A percentile compares a stretch with the other conserved stretches of the same genome.
These are phyloP conservation scores for Aurifilum marmelostoma DNA, from an alignment of 2,329 filamentous ascomycete species.

Conservation along the genomic window DNA sequence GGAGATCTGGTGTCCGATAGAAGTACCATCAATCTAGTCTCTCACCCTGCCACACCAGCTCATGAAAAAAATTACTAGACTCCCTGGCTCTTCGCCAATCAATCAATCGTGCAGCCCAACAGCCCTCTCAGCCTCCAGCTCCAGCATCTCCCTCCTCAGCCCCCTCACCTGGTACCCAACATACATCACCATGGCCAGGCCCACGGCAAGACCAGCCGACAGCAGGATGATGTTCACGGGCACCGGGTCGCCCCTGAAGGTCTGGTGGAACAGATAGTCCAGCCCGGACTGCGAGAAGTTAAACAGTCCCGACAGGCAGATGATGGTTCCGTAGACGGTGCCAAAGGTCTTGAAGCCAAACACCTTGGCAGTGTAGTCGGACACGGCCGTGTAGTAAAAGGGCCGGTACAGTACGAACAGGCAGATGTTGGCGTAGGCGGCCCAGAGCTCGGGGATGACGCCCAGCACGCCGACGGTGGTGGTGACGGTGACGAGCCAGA, in stretches of 20 bases:
- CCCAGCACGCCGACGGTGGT: slow-evolving; percentile 78
- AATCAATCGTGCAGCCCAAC: slow-evolving; percentile 27
- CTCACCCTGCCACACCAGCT: not conserved
- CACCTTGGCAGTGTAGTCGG: slow-evolving; percentile 87
- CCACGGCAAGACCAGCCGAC: slow-evolving; percentile 63
- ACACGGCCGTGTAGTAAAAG: slow-evolving; percentile 89
- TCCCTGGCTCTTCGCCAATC: not conserved
- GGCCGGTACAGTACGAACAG: slow-evolving; percentile 86
- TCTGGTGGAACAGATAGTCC: slow-evolving; percentile 75
- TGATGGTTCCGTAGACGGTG: slow-evolving; percentile 90
- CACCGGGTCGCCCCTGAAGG: slow-evolving; percentile 72
- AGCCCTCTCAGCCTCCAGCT: slow-evolving; percentile 38
- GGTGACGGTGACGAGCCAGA: slow-evolving; percentile 69
- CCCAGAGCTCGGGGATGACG: slow-evolving; percentile 68
- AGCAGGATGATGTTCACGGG: slow-evolving; percentile 77
- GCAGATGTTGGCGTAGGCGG: slow-evolving; percentile 74
- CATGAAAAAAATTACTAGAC: not conserved
- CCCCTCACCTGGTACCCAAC: slow-evolving; percentile 53
- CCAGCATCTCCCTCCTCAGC: slow-evolving; percentile 40
- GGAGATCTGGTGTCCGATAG: too few relatives aligned
- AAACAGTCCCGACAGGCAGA: slow-evolving; percentile 80
- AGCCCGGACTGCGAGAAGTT: slow-evolving; percentile 84
- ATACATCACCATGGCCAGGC: slow-evolving; percentile 66
- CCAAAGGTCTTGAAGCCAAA: slow-evolving; percentile 92
- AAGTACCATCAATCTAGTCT: not conserved